These are phyloP conservation scores for Hypoxylon sp. DNA, from an alignment of 2,329 filamentous ascomycete species.

Conservation along the genomic window DNA sequence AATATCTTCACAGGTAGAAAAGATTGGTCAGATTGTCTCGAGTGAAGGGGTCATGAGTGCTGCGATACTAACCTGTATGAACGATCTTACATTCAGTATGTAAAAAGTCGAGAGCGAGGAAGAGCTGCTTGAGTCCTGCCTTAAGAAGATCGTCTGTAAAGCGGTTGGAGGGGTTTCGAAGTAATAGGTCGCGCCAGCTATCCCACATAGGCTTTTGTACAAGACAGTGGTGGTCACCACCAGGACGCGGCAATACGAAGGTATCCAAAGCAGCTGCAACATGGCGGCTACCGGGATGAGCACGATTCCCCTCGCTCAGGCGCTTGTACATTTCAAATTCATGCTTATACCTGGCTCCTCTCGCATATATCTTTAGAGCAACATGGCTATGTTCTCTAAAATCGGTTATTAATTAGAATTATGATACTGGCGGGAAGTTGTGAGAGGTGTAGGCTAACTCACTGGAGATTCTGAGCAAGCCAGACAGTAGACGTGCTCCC, in stretches of 20 bases:
- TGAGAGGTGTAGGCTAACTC: conserved; percentile 43
- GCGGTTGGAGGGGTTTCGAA: conserved; percentile 57
- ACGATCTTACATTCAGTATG: conserved; percentile 63
- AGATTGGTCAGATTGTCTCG: not conserved
- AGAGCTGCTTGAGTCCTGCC: conserved; percentile 57
- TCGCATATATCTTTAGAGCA: conserved; percentile 5
- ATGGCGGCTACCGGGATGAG: not conserved
- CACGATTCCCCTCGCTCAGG: not conserved
- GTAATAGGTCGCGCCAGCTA: conserved; percentile 58
- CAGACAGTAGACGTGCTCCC: conserved; percentile 46
- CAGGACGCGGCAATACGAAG: not conserved
- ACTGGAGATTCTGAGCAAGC: conserved; percentile 46
- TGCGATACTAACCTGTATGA: conserved; percentile 59
- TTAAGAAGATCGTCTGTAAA: conserved; percentile 56
- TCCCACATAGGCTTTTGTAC: conserved; percentile 47
- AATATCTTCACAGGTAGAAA: conserved; percentile 55
- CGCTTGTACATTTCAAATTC: conserved; percentile 2
- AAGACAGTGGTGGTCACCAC: conserved; percentile 3
- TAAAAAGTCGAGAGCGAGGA: conserved; percentile 62
- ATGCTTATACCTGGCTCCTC: not conserved
- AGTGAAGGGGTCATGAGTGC: not conserved
- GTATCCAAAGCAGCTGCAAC: conserved; percentile 2
- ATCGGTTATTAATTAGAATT: conserved; percentile 48
- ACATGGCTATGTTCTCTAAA: conserved; percentile 28
- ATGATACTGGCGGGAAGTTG: conserved; percentile 47